Evolutionary conservation across 768 basidiomycete genomes (phyloP), one percentile per base, ranked within the genome.

Genomic region (Cystobasidiopsis lactophilus): DNA sequence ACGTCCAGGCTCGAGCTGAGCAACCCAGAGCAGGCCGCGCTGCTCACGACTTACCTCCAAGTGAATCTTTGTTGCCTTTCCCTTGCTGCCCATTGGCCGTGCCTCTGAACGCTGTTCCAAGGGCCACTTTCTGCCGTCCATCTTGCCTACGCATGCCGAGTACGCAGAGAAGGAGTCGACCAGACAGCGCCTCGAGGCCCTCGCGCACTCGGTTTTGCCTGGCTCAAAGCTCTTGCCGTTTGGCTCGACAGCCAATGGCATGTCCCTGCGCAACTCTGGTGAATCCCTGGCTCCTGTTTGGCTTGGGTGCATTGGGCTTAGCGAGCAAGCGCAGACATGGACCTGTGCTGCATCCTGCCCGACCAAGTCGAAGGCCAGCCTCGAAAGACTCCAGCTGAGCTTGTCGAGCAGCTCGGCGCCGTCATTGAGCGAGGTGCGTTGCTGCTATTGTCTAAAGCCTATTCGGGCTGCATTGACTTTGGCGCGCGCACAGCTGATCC

Each of bases 211-310:
- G 41, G 84, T 98, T 68, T 84, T 89, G 66, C 89, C 88, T 40
- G 75, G 85, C 61, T 82, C 82, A 58, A 78, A 84, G 50, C 70
- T 98, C 60, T 68, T 91, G 60, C 85, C 86, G 52, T 98, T 98
- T 66, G 91, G 91, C 31, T 88, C 85, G 65, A 93, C 85, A 35
- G 89, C 88, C 11, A 96, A 95, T 63, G 88, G 89, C 54, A 91
- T 96, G 72, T 88, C 85, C 65, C 75, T 96, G 62, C 75, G 86
- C 60, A 93, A 95, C 70, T 91, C 86, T 57, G 89, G 89, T 83
- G 50, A 52, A 71, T 59, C 23, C 31, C 39, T 23, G n/a, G 26
- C 47, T 24, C 45, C 18, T 52, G 54, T 53, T 38, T 7, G 21
- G n/a, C 18, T 13, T 19, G n/a, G 7, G 11, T 11, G 21, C 18